Conservation (phyloP, 208 protist species). For the Trypanosomatidae sp. region DNA sequence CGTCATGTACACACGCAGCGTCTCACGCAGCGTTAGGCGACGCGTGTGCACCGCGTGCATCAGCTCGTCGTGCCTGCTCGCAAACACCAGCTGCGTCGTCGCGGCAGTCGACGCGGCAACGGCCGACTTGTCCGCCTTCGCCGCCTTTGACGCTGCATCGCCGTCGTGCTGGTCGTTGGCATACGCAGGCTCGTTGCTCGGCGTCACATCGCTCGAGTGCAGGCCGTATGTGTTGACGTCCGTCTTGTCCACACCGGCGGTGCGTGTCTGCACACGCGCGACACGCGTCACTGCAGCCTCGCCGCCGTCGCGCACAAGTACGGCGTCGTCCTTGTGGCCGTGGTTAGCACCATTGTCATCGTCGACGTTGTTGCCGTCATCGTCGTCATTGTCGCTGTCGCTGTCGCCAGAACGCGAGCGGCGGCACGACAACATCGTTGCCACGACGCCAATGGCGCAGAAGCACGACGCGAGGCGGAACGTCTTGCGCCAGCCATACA, state of each 20-base stretch:
- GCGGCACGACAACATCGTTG: constrained; percentile 40
- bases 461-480: constrained; percentile 72
- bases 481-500: constrained; percentile 69
- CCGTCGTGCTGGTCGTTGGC: neutral
- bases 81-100: neutral
- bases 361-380: constrained; percentile 2
- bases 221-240: neutral
- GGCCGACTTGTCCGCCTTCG: neutral
- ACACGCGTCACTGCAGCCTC: neutral
- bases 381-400: constrained; percentile 14
- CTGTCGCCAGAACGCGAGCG: constrained; percentile 1
- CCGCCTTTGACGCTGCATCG: neutral
- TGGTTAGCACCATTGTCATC: neutral
- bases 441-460: constrained; percentile 59
- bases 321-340: neutral
- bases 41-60: constrained; percentile 33
- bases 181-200: too few relatives aligned
- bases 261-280: neutral
- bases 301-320: too few relatives aligned
- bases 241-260: neutral
- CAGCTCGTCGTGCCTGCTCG: constrained; percentile 5
- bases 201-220: too few relatives aligned
- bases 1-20: constrained; percentile 27
- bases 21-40: constrained; percentile 22
- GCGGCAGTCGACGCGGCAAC: neutral